Evolutionary conservation across 441 rosid genomes (phyloP).

Genomic region (Croton laevigatus): DNA sequence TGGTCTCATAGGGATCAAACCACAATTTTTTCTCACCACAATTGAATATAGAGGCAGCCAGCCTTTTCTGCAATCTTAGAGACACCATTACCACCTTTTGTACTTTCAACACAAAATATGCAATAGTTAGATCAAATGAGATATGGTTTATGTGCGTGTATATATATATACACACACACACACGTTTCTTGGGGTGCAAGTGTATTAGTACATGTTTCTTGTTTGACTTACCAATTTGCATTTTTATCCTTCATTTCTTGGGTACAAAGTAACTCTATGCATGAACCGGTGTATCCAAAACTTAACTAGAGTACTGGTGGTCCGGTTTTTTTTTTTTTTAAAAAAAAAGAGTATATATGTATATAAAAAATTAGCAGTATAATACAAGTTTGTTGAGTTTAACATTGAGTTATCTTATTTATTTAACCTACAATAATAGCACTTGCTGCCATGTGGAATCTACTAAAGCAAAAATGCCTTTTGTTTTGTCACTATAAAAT

Average conservation of each 20-base stretch:
- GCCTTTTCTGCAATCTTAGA: slow-evolving; percentile 74
- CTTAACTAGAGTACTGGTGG: too few species aligned
- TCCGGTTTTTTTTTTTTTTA: too few species aligned
- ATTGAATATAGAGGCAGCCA: slow-evolving; percentile 65
- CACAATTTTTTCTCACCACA: slow-evolving; percentile 76
- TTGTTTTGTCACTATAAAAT: too few species aligned
- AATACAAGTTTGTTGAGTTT: too few species aligned
- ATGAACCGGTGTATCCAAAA: background rate
- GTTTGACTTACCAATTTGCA: background rate
- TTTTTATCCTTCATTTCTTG: too few species aligned
- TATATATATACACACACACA: background rate
- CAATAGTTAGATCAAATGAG: background rate
- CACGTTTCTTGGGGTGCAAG: background rate
- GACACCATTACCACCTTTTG: slow-evolving; percentile 46
- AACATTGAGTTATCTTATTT: too few species aligned
- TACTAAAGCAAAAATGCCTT: too few species aligned
- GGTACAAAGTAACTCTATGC: background rate
- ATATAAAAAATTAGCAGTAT: too few species aligned
- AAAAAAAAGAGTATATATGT: too few species aligned
- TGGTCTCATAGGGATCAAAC: slow-evolving; percentile 78
- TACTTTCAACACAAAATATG: background rate
- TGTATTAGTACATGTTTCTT: background rate
- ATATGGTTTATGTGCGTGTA: background rate
- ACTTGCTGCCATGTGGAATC: too few species aligned
- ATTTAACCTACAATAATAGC: too few species aligned